These are phyloP conservation scores for Aspergillus jensenii DNA, from an alignment of 2,329 filamentous ascomycete genomes.

Conservation along the genomic window DNA sequence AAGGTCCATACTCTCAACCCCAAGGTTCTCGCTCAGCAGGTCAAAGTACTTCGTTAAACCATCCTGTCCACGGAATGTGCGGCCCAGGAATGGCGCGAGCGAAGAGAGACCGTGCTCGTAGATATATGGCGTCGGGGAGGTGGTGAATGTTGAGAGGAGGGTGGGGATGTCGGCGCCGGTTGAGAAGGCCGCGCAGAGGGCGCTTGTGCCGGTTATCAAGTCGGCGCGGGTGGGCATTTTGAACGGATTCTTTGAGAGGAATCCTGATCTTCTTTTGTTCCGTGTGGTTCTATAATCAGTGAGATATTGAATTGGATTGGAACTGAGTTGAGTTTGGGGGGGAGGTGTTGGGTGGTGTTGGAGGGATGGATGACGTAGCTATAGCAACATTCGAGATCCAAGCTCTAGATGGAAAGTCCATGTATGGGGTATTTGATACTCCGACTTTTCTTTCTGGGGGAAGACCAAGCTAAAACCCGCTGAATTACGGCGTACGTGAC, in stretches of 20 bases:
- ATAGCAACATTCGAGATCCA: not conserved
- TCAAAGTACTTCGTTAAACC: slow-evolving; percentile 40
- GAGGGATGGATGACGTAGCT: slow-evolving; percentile 1
- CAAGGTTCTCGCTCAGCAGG: slow-evolving; percentile 29
- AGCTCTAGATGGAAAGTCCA: not conserved
- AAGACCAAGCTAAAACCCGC: not conserved
- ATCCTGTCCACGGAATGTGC: slow-evolving; percentile 37
- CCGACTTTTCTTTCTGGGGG: not conserved
- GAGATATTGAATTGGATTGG: not conserved
- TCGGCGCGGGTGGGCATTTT: slow-evolving; percentile 19
- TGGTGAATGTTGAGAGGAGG: slow-evolving; percentile 38
- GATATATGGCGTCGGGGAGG: slow-evolving; percentile 21
- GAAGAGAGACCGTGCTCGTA: slow-evolving; percentile 42
- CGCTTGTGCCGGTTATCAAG: slow-evolving; percentile 19
- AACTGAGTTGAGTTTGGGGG: not conserved
- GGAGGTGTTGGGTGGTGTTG: not conserved
- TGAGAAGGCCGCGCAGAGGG: slow-evolving; percentile 34
- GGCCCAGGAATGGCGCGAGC: slow-evolving; percentile 45
- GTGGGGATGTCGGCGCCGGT: slow-evolving; percentile 18
- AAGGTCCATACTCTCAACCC: slow-evolving; percentile 39
- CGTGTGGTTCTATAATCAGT: not conserved
- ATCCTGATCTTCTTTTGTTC: not conserved
- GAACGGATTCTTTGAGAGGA: slow-evolving; percentile 13
- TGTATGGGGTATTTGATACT: not conserved
- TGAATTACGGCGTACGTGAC: not conserved